A percentile compares a stretch with the other conserved stretches of the same genome.
phyloP scores from a whole-genome alignment of 257 asterid genomes.

The Lycium barbarum region DNA sequence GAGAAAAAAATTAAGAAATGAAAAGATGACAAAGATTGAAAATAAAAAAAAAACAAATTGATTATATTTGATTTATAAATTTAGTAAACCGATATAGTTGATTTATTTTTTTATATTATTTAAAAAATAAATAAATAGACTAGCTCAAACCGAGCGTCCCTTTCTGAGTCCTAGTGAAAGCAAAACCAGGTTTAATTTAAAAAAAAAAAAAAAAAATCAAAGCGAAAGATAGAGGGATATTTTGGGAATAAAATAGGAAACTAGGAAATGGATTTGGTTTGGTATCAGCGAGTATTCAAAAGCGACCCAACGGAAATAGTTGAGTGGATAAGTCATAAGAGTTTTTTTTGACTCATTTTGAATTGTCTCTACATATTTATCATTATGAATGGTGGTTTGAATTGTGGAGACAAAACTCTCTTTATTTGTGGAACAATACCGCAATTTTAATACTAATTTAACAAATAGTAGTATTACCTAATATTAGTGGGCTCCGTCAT shows the following conservation, averaged over 20 bases:
- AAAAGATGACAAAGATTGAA: too few relatives aligned
- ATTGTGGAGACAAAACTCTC: slow-evolving; percentile 36
- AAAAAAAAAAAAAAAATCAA: not conserved
- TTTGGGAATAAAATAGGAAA: not conserved
- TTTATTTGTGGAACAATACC: slow-evolving; percentile 18
- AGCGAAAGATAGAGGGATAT: slow-evolving; percentile 4
- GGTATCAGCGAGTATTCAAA: not conserved
- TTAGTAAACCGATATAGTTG: too few relatives aligned
- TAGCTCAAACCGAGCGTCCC: not conserved
- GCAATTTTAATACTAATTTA: not conserved
- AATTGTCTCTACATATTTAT: not conserved
- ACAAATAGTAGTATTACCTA: not conserved
- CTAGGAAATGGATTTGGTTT: not conserved
- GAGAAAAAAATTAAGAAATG: too few relatives aligned
- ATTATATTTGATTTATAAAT: too few relatives aligned
- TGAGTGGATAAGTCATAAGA: slow-evolving; percentile 24
- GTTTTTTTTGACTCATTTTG: slow-evolving; percentile 26
- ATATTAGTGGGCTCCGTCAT: slow-evolving; percentile 23
- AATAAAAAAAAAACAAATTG: too few relatives aligned
- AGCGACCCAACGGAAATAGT: not conserved
- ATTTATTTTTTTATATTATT: too few relatives aligned
- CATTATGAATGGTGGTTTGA: slow-evolving; percentile 33
- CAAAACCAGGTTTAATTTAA: not conserved
- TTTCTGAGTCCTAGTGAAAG: not conserved
- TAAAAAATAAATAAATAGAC: too few relatives aligned